Base-by-base conservation (phyloP, 2,329 filamentous ascomycete genomes). In the Huntiella abstrusa region DNA sequence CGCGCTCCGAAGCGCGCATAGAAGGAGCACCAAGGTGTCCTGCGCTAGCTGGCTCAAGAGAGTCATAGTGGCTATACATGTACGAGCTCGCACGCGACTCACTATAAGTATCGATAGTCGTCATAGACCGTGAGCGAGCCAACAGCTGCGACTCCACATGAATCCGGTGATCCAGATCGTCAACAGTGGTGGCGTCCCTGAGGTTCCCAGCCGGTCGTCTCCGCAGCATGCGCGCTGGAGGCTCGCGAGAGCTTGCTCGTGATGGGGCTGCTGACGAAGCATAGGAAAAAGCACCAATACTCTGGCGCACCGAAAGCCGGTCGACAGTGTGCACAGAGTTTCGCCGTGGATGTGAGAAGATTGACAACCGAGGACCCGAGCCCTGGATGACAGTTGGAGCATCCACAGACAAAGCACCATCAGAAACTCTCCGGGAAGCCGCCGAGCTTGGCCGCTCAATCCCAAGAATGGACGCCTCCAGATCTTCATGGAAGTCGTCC, bases 171-270 rank as follows among this genome's bases (percentile, higher is more conserved):
- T 77, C 71, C 3, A 78, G 58, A 32, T 83, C 77, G 36, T 71
- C 71, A 28, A 79, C 72, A 49, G 78, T 79, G 13, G 69, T 70
- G 34, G 73, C 79, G 12, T 77, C 79, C 51, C 79, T 72, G 41
- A 91, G 62, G 57, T 88, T 77, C 33, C 83, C 82, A 41, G 83
- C 83, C 5, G 82, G 83, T 11, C 78, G 70, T 56, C 83, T 68
- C 50, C 83, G 71, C 51, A 91, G 67, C 37, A 79, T 67, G 39
- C 77, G 72, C 5, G 73, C 61, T n/a, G 75, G 74, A 15, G 63
- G 62, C 1, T 71, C 67, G 41, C 68, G 58, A 2, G 33, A 34
- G 15, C 45, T 32, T 22, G 36, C 22, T 13, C 32, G 12, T 3
- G 40, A 40, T n/a, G 28, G 47, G 5, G 33, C 33, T 10, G 66